Conservation (phyloP, 2,329 filamentous ascomycete genomes). For the Geosmithia flava region DNA sequence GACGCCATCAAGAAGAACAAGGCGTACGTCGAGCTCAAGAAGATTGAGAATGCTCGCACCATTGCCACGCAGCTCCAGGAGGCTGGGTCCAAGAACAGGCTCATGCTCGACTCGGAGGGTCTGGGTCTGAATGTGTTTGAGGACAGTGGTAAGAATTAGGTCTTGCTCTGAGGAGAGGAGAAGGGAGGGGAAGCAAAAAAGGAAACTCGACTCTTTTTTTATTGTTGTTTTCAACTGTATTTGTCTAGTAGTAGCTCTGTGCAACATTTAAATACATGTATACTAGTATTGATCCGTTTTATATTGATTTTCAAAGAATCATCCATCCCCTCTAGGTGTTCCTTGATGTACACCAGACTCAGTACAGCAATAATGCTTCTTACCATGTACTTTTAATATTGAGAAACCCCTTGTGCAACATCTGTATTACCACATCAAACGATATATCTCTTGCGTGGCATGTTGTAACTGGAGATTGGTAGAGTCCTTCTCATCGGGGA, state of each 20-base stretch:
- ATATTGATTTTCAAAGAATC: not conserved
- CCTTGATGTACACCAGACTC: no score
- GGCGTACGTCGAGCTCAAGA: constrained; percentile 91
- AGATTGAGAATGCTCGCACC: constrained; percentile 88
- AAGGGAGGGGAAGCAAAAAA: not conserved
- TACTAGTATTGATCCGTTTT: not conserved
- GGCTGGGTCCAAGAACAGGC: constrained; percentile 75
- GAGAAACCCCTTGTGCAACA: no score
- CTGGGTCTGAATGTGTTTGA: constrained; percentile 80
- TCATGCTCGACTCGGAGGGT: constrained; percentile 85
- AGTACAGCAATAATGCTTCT: no score
- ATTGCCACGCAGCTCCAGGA: constrained; percentile 87
- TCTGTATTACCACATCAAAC: no score
- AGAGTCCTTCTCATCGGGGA: no score
- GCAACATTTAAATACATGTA: not conserved
- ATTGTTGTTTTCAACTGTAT: not conserved
- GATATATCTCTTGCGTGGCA: no score
- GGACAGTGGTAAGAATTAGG: constrained; percentile 33
- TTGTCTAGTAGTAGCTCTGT: not conserved
- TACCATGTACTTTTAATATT: no score
- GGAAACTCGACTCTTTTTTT: not conserved
- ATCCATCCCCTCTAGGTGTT: no score
- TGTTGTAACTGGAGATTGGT: no score
- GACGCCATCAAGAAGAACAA: constrained; percentile 99
- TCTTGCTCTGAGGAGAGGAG: not conserved